Conservation (phyloP, 805 yeast species). For the Yarrowia hollandica region DNA sequence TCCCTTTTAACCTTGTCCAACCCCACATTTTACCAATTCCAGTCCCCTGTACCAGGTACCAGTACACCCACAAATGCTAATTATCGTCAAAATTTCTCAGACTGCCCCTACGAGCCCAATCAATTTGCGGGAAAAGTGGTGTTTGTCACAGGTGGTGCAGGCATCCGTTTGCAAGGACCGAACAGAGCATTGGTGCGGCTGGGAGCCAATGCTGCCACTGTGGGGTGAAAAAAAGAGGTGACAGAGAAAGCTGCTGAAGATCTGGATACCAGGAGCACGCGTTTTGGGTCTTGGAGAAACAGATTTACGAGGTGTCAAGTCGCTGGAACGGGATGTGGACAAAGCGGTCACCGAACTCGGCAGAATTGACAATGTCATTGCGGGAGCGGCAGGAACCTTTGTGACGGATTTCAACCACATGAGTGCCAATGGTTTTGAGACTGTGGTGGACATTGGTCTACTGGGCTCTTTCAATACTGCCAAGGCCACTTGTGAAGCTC, state of each 20-base stretch:
- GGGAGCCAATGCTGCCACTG: slow-evolving; percentile 83
- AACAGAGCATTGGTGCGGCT: slow-evolving; percentile 77
- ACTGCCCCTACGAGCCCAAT: slow-evolving; percentile 50
- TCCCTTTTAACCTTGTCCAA: too few relatives aligned
- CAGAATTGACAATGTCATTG: slow-evolving; percentile 79
- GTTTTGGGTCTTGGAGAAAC: slow-evolving; percentile 71
- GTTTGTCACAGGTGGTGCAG: slow-evolving; percentile 94
- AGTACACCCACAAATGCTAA: too few relatives aligned
- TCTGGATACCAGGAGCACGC: slow-evolving; percentile 59
- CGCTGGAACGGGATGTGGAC: slow-evolving; percentile 63
- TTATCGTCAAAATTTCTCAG: too few relatives aligned
- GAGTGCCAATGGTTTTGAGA: slow-evolving; percentile 81
- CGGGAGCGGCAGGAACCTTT: slow-evolving; percentile 97
- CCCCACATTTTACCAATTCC: too few relatives aligned
- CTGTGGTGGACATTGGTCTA: slow-evolving; percentile 83
- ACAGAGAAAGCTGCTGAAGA: slow-evolving; percentile 69
- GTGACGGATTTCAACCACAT: slow-evolving; percentile 74
- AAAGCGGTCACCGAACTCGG: slow-evolving; percentile 69
- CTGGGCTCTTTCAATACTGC: slow-evolving; percentile 87
- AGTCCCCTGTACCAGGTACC: too few relatives aligned
- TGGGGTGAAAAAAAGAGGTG: slow-evolving; percentile 72
- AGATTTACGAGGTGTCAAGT: slow-evolving; percentile 72
- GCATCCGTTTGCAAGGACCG: slow-evolving; percentile 90
- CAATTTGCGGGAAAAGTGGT: slow-evolving; percentile 81
- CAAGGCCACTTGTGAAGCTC: slow-evolving; percentile 72